Conservation (phyloP, 768 basidiomycete genomes). For the Boletellus ananas region DNA sequence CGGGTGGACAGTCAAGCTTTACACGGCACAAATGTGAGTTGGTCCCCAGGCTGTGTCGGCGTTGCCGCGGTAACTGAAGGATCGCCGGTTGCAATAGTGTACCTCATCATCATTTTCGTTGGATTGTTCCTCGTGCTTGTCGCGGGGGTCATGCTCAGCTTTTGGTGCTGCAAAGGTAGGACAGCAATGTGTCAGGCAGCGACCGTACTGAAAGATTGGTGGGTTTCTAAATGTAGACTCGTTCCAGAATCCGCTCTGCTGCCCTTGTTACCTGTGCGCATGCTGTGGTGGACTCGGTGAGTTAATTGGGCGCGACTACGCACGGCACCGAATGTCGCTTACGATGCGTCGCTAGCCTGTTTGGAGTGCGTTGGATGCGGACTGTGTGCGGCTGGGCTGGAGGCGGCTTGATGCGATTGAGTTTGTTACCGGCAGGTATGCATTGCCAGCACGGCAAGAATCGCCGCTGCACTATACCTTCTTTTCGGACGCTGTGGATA, state of each 20-base stretch:
- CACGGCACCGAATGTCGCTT: constrained; percentile 1
- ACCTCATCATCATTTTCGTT: constrained; percentile 63
- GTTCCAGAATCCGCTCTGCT: constrained; percentile 62
- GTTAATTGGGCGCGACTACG: constrained; percentile 4
- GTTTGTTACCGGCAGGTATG: not conserved
- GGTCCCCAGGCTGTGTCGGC: not conserved
- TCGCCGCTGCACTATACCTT: not conserved
- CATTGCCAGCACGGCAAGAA: not conserved
- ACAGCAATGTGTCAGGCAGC: not conserved
- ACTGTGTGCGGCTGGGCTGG: constrained; percentile 52
- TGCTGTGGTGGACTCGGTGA: constrained; percentile 67
- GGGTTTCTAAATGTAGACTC: constrained; percentile 33
- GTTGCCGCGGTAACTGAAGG: not conserved
- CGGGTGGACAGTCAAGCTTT: constrained; percentile 29
- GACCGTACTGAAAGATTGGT: not conserved
- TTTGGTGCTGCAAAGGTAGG: constrained; percentile 62
- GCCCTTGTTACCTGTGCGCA: constrained; percentile 70
- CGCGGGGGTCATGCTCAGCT: constrained; percentile 54
- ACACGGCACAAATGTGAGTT: constrained; percentile 41
- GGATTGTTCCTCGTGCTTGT: constrained; percentile 55
- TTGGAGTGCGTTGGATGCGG: constrained; percentile 70
- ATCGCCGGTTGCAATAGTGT: constrained; percentile 37
- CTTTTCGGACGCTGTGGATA: too few relatives aligned
- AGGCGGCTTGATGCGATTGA: constrained; percentile 7
- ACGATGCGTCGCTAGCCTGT: constrained; percentile 41